phyloP scores from a whole-genome alignment of 164 flowering plant genomes.

The Nelumbo lutea region DNA sequence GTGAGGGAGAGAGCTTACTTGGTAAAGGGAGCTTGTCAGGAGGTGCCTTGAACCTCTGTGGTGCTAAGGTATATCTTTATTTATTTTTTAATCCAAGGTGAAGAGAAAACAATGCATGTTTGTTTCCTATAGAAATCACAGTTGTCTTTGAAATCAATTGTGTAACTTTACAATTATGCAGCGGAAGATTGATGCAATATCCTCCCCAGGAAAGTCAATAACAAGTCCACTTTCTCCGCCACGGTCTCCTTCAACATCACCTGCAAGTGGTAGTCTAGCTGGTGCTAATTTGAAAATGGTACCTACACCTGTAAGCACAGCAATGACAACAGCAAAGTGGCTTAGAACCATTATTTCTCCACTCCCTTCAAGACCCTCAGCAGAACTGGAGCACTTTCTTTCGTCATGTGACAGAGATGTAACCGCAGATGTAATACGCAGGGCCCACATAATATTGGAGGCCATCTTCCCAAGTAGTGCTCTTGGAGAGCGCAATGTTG shows the following conservation, averaged over 20 bases:
- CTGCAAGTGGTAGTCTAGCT: slow-evolving; percentile 35
- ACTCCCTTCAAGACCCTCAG: slow-evolving; percentile 79
- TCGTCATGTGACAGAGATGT: slow-evolving; percentile 77
- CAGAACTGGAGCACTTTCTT: slow-evolving; percentile 58
- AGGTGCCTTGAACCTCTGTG: slow-evolving; percentile 48
- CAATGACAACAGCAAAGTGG: slow-evolving; percentile 99
- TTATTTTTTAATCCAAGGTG: no score
- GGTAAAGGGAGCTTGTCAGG: slow-evolving; percentile 84
- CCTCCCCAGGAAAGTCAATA: slow-evolving; percentile 74
- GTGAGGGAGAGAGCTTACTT: slow-evolving; percentile 82
- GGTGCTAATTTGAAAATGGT: slow-evolving; percentile 42
- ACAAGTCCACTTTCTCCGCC: slow-evolving; percentile 71
- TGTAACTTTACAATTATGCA: slow-evolving; percentile 18
- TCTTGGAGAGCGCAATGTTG: slow-evolving; percentile 49
- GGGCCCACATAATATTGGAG: slow-evolving; percentile 83
- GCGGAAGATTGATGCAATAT: slow-evolving; percentile 66
- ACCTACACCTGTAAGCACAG: slow-evolving; percentile 92
- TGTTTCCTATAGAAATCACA: background rate
- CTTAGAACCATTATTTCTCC: slow-evolving; percentile 82
- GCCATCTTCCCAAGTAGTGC: slow-evolving; percentile 85
- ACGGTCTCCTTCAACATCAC: slow-evolving; percentile 56
- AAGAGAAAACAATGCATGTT: background rate
- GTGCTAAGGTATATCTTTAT: slow-evolving; percentile 58
- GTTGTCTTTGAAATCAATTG: background rate
- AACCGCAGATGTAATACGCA: slow-evolving; percentile 59